Conservation (phyloP, 768 basidiomycete genomes). For the Amanita jacksonii region DNA sequence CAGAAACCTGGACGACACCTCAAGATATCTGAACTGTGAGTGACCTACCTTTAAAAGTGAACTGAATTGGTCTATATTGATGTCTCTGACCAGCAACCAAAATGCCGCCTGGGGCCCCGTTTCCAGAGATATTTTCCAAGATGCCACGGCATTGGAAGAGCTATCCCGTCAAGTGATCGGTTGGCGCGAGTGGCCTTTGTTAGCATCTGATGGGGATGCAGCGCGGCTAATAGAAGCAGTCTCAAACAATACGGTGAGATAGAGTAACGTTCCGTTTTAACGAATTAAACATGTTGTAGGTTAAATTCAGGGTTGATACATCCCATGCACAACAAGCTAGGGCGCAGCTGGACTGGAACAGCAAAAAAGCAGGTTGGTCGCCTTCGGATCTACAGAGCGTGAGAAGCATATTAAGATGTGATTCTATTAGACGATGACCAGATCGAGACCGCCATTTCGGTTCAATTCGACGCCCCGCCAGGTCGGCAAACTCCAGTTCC, state of each 20-base stretch:
- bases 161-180: constrained; percentile 37
- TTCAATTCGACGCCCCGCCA: constrained; percentile 24
- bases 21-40: constrained; percentile 66
- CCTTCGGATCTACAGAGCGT: constrained; percentile 1
- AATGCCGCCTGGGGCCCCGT: constrained; percentile 58
- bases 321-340: constrained; percentile 47
- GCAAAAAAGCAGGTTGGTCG: constrained; percentile 74
- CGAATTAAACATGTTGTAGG: constrained; percentile 27
- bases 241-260: constrained; percentile 64
- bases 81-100: constrained; percentile 41
- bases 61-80: constrained; percentile 1
- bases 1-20: constrained; percentile 62
- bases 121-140: constrained; percentile 55
- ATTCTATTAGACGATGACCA: constrained; percentile 65
- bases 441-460: constrained; percentile 59
- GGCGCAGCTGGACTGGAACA: constrained; percentile 66
- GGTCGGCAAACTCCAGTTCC: constrained; percentile 13
- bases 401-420: neutral
- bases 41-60: constrained; percentile 5
- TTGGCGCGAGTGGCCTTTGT: constrained; percentile 73
- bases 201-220: constrained; percentile 73
- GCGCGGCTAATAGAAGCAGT: constrained; percentile 70
- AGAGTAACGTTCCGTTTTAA: neutral
- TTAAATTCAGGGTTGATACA: constrained; percentile 66
- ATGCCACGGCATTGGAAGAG: constrained; percentile 58